phyloP scores from a whole-genome alignment of 2,329 filamentous ascomycete species.

The Lecanicillium sp. region DNA sequence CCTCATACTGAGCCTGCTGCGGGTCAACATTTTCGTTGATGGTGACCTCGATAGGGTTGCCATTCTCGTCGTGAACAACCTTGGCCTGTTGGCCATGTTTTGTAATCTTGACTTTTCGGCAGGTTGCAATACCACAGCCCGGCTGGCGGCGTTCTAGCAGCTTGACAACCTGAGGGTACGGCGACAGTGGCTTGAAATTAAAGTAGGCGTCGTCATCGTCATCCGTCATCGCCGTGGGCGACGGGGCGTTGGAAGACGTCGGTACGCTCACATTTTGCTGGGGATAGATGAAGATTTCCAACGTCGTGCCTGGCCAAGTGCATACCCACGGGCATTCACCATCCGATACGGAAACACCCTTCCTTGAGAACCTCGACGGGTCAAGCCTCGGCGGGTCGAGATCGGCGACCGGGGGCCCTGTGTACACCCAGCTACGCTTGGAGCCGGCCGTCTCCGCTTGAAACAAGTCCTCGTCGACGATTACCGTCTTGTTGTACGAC shows the following conservation, averaged over 20 bases:
- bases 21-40: slow-evolving; percentile 31
- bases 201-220: slow-evolving; percentile 6
- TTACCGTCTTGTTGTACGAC: slow-evolving; percentile 48
- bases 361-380: slow-evolving; percentile 18
- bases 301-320: slow-evolving; percentile 46
- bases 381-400: slow-evolving; percentile 11
- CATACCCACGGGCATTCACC: slow-evolving; percentile 53
- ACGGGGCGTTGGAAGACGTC: slow-evolving; percentile 5
- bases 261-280: slow-evolving; percentile 38
- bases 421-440: slow-evolving; percentile 19
- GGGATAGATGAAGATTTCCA: slow-evolving; percentile 52
- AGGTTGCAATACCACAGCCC: slow-evolving; percentile 29
- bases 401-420: slow-evolving; percentile 7
- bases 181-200: slow-evolving; percentile 15
- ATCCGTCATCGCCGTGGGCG: slow-evolving; percentile 8
- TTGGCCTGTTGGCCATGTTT: slow-evolving; percentile 27
- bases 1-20: no score
- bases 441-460: slow-evolving; percentile 13
- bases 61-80: slow-evolving; percentile 27
- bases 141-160: slow-evolving; percentile 44
- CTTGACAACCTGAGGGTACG: slow-evolving; percentile 47
- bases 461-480: slow-evolving; percentile 37
- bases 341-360: slow-evolving; percentile 21
- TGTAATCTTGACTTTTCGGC: slow-evolving; percentile 40
- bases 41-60: slow-evolving; percentile 31